Base-by-base conservation (phyloP, 2,329 filamentous ascomycete genomes). In the Colletotrichum ledebouriae region DNA sequence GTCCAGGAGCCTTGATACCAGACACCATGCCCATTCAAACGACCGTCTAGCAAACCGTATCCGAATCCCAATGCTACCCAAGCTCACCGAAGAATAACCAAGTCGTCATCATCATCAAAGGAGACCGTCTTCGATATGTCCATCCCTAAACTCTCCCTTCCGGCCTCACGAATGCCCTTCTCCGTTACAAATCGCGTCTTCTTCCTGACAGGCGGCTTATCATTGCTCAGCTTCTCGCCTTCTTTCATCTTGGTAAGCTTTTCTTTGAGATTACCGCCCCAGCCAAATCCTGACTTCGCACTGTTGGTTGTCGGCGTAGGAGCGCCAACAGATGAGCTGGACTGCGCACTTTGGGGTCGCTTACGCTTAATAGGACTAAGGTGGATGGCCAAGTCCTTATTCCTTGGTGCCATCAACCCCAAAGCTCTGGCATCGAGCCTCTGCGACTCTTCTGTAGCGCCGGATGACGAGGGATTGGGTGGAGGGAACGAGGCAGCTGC, bases 161-260 rank as follows among this genome's bases (percentile, higher is more conserved):
- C 92, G 4, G 92, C 92, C 78, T 93, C 91, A 62, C 89, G 87
- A 70, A 94, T 94, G 0, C 92, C 92, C 76, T 90, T 92, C 47
- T 89, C 89, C 29, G 92, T 93, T 46, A 94, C 86, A 75, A 94
- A 94, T n/a, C 92, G 84, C 59, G 92, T 94, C 84, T 93, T 93
- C 80, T 93, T 91, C 72, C 87, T 84, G 37, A 88, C 84, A 0
- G 87, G 87, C 75, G 75, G 84, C 71, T 69, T 76, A 58, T 78
- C 73, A 15, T 65, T 63, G 42, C 59, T 63, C 58, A 71, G 49
- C 71, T 81, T 85, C 76, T 89, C 86, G 2, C 88, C 88, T 4
- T 88, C 84, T 75, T 86, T 89, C 89, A 91, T 90, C 70, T 84
- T 82, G 3, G 84, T 77, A 29, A 91, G 80, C 77, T 90, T 90